Conservation (phyloP, 345 rosid genomes). For the Limnanthes douglasii region DNA sequence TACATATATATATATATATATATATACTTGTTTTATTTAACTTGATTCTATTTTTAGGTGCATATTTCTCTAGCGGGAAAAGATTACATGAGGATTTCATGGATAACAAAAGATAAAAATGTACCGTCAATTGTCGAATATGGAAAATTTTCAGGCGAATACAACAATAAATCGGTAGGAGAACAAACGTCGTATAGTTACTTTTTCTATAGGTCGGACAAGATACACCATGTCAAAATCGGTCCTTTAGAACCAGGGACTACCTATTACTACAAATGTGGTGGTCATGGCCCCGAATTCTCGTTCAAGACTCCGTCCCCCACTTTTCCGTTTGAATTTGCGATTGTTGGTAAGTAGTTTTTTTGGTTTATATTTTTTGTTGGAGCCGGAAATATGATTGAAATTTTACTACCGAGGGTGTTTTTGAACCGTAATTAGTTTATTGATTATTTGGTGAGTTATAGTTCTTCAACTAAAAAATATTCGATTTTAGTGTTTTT, state of each 20-base stretch:
- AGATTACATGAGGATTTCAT: conserved; percentile 54
- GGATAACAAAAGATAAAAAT: conserved; percentile 44
- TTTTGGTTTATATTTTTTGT: too few species aligned
- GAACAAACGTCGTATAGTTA: conserved; percentile 40
- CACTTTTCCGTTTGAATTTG: conserved; percentile 59
- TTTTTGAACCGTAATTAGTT: too few species aligned
- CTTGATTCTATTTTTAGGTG: conserved; percentile 52
- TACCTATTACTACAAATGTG: conserved; percentile 57
- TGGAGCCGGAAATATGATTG: too few species aligned
- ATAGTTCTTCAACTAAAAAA: too few species aligned
- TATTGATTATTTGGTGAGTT: too few species aligned
- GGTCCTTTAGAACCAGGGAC: conserved; percentile 62
- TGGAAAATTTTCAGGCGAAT: conserved; percentile 35
- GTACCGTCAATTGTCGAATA: conserved; percentile 48
- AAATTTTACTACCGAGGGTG: too few species aligned
- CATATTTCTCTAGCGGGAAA: conserved; percentile 59
- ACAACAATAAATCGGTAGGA: conserved; percentile 32
- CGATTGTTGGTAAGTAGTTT: conserved; percentile 54
- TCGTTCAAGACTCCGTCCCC: conserved; percentile 78
- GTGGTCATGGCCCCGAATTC: conserved; percentile 54
- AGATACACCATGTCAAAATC: conserved; percentile 76
- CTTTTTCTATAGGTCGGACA: conserved; percentile 56
- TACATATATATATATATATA: too few species aligned
- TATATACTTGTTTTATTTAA: too few species aligned
- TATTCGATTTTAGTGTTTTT: too few species aligned